Percentiles rank a stretch among this genome's conserved stretches.
phyloP scores from a whole-genome alignment of 2,329 filamentous ascomycete species.

The Pseudogymnoascus verrucosus region DNA sequence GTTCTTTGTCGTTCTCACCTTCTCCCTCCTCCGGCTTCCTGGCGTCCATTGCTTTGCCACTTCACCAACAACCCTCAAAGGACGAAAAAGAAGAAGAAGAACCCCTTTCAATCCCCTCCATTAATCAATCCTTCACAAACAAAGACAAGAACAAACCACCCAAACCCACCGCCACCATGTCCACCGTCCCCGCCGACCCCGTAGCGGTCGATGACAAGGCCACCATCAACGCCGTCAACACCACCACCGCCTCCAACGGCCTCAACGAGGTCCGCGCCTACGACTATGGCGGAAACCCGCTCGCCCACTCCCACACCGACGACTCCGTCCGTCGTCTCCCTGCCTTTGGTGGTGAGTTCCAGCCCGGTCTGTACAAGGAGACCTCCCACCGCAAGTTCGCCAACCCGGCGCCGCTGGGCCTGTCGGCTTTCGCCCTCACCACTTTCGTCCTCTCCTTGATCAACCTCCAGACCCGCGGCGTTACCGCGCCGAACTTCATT shows the following conservation, averaged over 20 bases:
- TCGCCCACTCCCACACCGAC: conserved; percentile 39
- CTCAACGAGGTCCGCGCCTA: conserved; percentile 10
- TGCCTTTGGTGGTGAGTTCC: conserved; percentile 52
- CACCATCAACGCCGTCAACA: conserved; percentile 16
- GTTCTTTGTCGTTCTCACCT: background rate
- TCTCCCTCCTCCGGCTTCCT: background rate
- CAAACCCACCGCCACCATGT: background rate
- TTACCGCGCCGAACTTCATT: conserved; percentile 44
- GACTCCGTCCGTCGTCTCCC: conserved; percentile 36
- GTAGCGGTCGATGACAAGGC: background rate
- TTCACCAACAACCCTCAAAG: no score
- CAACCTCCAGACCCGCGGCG: conserved; percentile 43
- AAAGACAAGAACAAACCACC: background rate
- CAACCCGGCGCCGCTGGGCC: conserved; percentile 53
- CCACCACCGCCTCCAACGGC: background rate
- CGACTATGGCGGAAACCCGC: conserved; percentile 34
- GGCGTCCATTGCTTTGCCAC: background rate
- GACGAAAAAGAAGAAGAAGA: background rate
- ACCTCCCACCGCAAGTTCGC: conserved; percentile 45
- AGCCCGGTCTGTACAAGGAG: conserved; percentile 49
- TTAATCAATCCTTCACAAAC: background rate
- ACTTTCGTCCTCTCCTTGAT: conserved; percentile 53
- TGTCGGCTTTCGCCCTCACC: conserved; percentile 54
- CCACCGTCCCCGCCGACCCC: background rate
- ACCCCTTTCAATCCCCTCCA: background rate